Evolutionary conservation across 2,329 filamentous ascomycete species (phyloP), one percentile per base, ranked within the genome.

Genomic region (Diplodia seriata): DNA sequence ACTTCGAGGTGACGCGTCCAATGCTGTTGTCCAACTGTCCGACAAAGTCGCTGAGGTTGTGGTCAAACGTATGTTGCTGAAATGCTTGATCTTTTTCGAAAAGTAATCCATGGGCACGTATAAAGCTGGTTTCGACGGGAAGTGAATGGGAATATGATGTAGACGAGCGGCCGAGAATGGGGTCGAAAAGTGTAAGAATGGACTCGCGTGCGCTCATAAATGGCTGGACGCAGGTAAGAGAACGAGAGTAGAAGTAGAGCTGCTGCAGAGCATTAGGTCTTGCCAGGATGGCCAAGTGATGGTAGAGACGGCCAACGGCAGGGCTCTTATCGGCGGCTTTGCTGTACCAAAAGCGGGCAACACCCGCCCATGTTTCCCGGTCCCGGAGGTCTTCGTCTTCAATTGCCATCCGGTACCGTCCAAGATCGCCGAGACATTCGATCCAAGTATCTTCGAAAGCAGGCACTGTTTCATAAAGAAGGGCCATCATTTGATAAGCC

Each of bases 401-500:
- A 54, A 97, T 93, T 0, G 93, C 93, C 93, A 97, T 97, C 0
- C 90, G 84, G 73, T 96, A 97, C 23, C 94, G 84, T 0, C 90
- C 91, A 0, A 98, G 79, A 74, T 98, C 94, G 0, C 94, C 94
- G 0, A 98, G 81, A 65, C 94, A 97, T 71, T 97, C 94, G 9
- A 97, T 92, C 94, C 94, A 98, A 0, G 92, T 97, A 68, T 95
- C 91, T 64, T 91, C 87, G 71, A 97, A 97, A 0, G 86, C 84
- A 0, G 91, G 89, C 0, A 97, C 92, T 0, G 92, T 97, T 73
- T 98, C 94, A 69, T 93, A 91, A 0, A 97, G 79, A 0, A 97
- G 79, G 0, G 92, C 90, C 86, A 97, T 92, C 88, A 97, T 96
- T 2, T 90, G 91, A 71, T 97, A 98, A 0, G 93, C 90, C 18